phyloP scores from a whole-genome alignment of 257 asterid genomes.

The Solanum rostratum region DNA sequence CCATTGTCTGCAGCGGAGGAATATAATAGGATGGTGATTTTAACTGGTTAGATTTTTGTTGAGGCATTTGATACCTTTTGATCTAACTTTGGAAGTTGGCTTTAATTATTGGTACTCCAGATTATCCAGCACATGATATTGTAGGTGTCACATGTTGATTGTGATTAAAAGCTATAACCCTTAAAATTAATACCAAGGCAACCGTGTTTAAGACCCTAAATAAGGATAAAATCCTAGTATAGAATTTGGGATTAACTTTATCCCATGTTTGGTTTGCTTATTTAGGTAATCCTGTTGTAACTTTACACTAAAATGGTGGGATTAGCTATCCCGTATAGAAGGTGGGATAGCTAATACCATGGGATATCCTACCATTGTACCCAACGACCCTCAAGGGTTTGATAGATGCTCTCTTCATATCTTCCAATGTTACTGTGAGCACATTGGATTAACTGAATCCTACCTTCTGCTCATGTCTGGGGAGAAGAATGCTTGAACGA shows the following conservation, averaged over 20 bases:
- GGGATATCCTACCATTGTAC: neutral
- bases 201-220: neutral
- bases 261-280: neutral
- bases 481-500: neutral
- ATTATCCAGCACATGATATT: neutral
- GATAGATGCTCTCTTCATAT: neutral
- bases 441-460: neutral
- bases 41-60: neutral
- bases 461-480: neutral
- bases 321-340: neutral
- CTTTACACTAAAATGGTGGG: neutral
- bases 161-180: neutral
- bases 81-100: neutral
- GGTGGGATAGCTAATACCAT: neutral
- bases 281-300: neutral
- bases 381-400: neutral
- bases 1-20: neutral
- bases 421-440: neutral
- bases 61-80: neutral
- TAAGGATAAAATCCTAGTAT: neutral
- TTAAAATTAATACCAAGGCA: neutral
- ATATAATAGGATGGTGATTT: neutral
- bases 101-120: neutral
- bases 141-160: neutral
- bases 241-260: neutral